Evolutionary conservation across 768 basidiomycete species (phyloP).

Genomic region (Termitomyces sp.): DNA sequence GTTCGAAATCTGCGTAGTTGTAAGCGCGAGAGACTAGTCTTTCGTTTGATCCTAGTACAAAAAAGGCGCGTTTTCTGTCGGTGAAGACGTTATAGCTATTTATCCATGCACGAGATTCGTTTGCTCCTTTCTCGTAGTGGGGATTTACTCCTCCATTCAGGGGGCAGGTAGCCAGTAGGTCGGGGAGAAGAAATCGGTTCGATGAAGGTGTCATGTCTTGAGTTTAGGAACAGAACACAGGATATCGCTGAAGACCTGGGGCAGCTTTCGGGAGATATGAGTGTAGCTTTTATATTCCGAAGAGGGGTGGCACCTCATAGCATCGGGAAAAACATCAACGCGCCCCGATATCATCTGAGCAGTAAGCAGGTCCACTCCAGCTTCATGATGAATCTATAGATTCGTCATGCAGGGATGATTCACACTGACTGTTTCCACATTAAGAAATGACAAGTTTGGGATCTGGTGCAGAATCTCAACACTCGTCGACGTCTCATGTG

Average conservation of each 20-base stretch:
- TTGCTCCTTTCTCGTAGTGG: conserved; percentile 47
- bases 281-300: conserved; percentile 4
- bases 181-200: conserved; percentile 47
- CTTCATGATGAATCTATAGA: conserved; percentile 31
- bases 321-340: conserved; percentile 22
- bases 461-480: conserved; percentile 24
- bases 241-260: not conserved
- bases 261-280: not conserved
- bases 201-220: conserved; percentile 15
- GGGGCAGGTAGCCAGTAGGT: conserved; percentile 46
- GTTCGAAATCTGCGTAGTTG: conserved; percentile 50
- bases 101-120: conserved; percentile 58
- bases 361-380: conserved; percentile 16
- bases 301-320: conserved; percentile 7
- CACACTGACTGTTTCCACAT: conserved; percentile 25
- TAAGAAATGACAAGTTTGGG: conserved; percentile 10
- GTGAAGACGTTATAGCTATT: conserved; percentile 54
- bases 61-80: conserved; percentile 59
- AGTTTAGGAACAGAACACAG: conserved; percentile 10
- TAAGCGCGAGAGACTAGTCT: conserved; percentile 59
- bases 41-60: conserved; percentile 55
- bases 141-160: conserved; percentile 48
- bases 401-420: conserved; percentile 25
- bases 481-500: conserved; percentile 15
- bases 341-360: conserved; percentile 28